A percentile compares a stretch with the other conserved stretches of the same genome.
Evolutionary conservation across 2,329 filamentous ascomycete genomes (phyloP).

Genomic region (Incumbomyces delicatus): DNA sequence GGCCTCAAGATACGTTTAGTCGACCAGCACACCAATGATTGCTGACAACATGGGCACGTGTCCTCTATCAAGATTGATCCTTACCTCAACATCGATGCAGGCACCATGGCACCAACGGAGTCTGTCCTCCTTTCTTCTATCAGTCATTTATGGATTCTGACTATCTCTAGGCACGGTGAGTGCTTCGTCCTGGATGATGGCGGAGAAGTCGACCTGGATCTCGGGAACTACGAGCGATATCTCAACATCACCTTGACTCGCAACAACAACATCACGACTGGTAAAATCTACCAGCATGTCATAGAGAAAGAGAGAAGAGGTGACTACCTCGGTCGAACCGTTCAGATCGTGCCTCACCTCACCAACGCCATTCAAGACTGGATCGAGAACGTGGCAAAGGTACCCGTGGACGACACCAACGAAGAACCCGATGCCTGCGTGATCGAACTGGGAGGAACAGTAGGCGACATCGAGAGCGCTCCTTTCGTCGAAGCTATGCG

Average conservation of each 20-base stretch:
- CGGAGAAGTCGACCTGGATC: slow-evolving; percentile 64
- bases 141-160: slow-evolving; percentile 4
- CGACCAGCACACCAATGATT: slow-evolving; percentile 2
- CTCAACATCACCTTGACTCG: slow-evolving; percentile 70
- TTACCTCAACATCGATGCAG: slow-evolving; percentile 71
- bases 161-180: slow-evolving; percentile 61
- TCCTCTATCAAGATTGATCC: slow-evolving; percentile 62
- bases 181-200: slow-evolving; percentile 80
- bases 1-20: slow-evolving; percentile 60
- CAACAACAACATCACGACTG: slow-evolving; percentile 94
- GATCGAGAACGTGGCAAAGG: slow-evolving; percentile 75
- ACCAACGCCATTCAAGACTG: slow-evolving; percentile 87
- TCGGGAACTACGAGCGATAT: slow-evolving; percentile 72
- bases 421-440: slow-evolving; percentile 87
- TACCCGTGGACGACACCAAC: slow-evolving; percentile 76
- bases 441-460: slow-evolving; percentile 50
- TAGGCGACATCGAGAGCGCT: slow-evolving; percentile 73
- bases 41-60: slow-evolving; percentile 38
- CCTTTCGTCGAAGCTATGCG: slow-evolving; percentile 82
- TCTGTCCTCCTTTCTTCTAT: slow-evolving; percentile 26
- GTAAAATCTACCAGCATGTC: slow-evolving; percentile 88
- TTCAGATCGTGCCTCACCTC: slow-evolving; percentile 87
- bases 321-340: slow-evolving; percentile 79
- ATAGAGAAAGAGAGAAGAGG: slow-evolving; percentile 63
- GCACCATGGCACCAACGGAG: slow-evolving; percentile 59